Percentiles rank a stretch among this genome's conserved stretches.
Evolutionary conservation across 140 eudicot genomes (phyloP).

Genomic region (Erigeron philadelphicus): DNA sequence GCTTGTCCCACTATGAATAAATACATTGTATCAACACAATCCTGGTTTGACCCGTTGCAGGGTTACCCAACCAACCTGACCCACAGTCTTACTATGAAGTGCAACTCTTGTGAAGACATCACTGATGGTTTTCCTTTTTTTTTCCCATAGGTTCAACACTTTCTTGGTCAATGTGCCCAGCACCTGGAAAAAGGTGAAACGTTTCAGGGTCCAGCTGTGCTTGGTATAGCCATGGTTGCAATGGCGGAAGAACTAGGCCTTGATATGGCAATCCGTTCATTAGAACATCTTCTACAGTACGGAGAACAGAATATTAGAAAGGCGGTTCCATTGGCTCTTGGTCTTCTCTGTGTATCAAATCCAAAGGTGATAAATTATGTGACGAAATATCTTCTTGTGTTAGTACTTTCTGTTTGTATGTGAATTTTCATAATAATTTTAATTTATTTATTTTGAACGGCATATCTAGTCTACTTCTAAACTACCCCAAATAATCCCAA

Average conservation of each 20-base stretch:
- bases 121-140: slow-evolving; percentile 10
- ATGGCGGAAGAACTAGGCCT: slow-evolving; percentile 98
- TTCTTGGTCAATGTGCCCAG: slow-evolving; percentile 93
- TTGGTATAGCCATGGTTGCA: slow-evolving; percentile 97
- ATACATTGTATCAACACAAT: neutral
- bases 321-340: slow-evolving; percentile 93
- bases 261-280: slow-evolving; percentile 96
- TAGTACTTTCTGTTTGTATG: neutral
- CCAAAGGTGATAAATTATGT: slow-evolving; percentile 59
- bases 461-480: no score
- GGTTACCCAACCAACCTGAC: neutral
- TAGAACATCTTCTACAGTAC: slow-evolving; percentile 91
- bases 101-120: neutral
- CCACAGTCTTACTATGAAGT: neutral
- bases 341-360: slow-evolving; percentile 91
- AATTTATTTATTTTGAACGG: no score
- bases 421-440: neutral
- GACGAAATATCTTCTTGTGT: neutral
- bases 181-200: slow-evolving; percentile 97
- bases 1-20: neutral
- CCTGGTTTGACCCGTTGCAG: neutral
- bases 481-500: no score
- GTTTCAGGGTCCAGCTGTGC: slow-evolving; percentile 96
- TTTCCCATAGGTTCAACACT: slow-evolving; percentile 73
- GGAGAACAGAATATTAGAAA: slow-evolving; percentile 93